Base-by-base conservation (phyloP, 495 filamentous ascomycete genomes). In the Penicillium turbatum region DNA sequence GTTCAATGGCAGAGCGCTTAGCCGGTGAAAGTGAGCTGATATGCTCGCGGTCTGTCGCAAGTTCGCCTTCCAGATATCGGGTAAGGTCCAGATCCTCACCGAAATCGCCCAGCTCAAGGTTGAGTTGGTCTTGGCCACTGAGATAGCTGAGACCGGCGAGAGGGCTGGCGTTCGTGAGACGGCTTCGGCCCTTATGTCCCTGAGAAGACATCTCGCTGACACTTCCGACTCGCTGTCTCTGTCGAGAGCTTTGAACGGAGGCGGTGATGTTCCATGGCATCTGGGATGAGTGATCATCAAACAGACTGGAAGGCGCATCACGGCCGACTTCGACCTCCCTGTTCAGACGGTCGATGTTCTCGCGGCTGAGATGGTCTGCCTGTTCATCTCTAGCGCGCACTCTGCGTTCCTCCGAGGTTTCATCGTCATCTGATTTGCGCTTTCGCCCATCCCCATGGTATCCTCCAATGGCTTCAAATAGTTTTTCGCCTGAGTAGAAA, bases 221-320 rank as follows among this genome's bases (percentile, higher is more conserved):
- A 41, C 75, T 80, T 10, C 77, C 69, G 24, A 83, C 62, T 32
- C 77, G 76, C 46, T 73, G 74, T 5, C 67, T 70, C 16, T 71
- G 74, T n/a, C 72, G 68, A 19, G 83, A 86, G 46, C 79, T 80
- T 39, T 80, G 75, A 3, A 79, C 56, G 3, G 84, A 87, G 24
- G 81, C 79, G 17, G 74, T 81, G 57, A 82, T 76, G 57, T 88
- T 88, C 86, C 86, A 89, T 37, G 86, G 86, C 78, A 88, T 82
- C 31, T 79, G 77, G 2, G 78, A 81, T 10, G 82, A 82, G 36
- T 72, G 70, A 38, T 82, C 76, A 51, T 86, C 82, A n/a, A 74
- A 68, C 2, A 86, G 74, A 15, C 76, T 73, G 0, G 76, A 70
- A 1, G 76, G 75, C 6, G 81, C 84, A 21, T 84, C 77, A 45